Evolutionary conservation across 1,284 basidiomycete species (phyloP), one percentile per base, ranked within the genome.

Genomic region (Garcileccinum viscosum): DNA sequence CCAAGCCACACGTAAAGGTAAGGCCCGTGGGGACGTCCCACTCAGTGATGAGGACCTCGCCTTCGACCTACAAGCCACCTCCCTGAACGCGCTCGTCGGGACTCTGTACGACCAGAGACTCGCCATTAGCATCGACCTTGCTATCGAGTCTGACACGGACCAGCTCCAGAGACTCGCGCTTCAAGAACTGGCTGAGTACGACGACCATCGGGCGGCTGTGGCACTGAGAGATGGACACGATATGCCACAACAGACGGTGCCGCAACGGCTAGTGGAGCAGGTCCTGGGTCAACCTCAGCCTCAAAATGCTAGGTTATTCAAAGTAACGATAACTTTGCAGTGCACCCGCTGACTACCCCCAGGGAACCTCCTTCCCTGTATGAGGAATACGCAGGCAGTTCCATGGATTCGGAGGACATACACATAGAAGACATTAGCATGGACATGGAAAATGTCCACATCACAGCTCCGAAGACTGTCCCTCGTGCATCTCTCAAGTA

Each of bases 41-140:
- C 72, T 76, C 3, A 77, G 82, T 0, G 88, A 90, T 71, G 83
- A 86, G 64, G 85, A 87, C 63, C 71, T 83, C n/a, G 89, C 89
- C 0, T 75, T 87, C 17, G 77, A 82, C 56, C 65, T 86, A 0
- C 87, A 87, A 68, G 81, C 80, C 2, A 81, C 85, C 24, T 81
- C 83, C 42, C 73, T 86, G 5, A 70, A 77, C 7, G 74, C 75
- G 4, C 73, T 82, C 35, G 74, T 87, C 15, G 74, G 70, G 0
- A 59, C 74, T n/a, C 72, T 83, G 37, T 69, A 74, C 5, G 85
- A 86, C 67, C 68, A 76, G 22, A 68, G 71, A 19, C 73, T 86
- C 14, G 85, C 87, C 0, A 73, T 73, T 32, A 87, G 83, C 68
- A 68, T 87, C 11, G 80, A 84, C 50, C 62, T 42, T 12, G 75